A percentile compares a stretch with the other conserved stretches of the same genome.
These are phyloP conservation scores for Thuja plicata DNA, from an alignment of 83 land plant species.

Conservation along the genomic window DNA sequence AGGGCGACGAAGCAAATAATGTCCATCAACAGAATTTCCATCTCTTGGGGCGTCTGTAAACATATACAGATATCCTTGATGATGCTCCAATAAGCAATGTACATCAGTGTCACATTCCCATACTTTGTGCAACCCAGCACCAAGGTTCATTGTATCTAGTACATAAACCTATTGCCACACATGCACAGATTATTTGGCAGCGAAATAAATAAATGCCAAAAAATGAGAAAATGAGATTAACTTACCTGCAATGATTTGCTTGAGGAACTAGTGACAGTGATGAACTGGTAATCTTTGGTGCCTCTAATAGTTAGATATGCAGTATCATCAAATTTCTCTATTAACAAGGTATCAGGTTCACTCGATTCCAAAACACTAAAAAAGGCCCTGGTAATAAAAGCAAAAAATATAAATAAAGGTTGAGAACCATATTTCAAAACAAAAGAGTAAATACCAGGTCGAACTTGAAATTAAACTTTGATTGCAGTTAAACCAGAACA, in stretches of 20 bases:
- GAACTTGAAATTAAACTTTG: neutral
- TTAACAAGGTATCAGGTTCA: constrained; percentile 45
- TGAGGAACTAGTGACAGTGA: constrained; percentile 60
- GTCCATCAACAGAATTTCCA: constrained; percentile 34
- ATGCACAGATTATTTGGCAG: neutral
- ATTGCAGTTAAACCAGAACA: neutral
- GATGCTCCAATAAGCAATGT: constrained; percentile 69
- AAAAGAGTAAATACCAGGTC: neutral
- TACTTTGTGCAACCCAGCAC: constrained; percentile 42
- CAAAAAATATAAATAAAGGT: neutral
- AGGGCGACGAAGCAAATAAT: constrained; percentile 51
- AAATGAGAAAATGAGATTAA: neutral
- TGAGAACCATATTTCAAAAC: neutral
- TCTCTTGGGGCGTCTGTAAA: constrained; percentile 62
- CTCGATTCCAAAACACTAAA: constrained; percentile 56
- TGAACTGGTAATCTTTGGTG: constrained; percentile 56
- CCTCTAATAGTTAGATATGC: constrained; percentile 44
- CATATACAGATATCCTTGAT: constrained; percentile 56
- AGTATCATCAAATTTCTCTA: constrained; percentile 49
- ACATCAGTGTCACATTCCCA: constrained; percentile 60
- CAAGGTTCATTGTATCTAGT: constrained; percentile 57
- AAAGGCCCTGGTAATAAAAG: constrained; percentile 32
- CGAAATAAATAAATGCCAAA: neutral
- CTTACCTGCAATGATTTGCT: constrained; percentile 47
- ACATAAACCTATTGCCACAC: constrained; percentile 49